Evolutionary conservation across 805 yeast genomes (phyloP).

Genomic region (Wickerhamiella bombiphila): DNA sequence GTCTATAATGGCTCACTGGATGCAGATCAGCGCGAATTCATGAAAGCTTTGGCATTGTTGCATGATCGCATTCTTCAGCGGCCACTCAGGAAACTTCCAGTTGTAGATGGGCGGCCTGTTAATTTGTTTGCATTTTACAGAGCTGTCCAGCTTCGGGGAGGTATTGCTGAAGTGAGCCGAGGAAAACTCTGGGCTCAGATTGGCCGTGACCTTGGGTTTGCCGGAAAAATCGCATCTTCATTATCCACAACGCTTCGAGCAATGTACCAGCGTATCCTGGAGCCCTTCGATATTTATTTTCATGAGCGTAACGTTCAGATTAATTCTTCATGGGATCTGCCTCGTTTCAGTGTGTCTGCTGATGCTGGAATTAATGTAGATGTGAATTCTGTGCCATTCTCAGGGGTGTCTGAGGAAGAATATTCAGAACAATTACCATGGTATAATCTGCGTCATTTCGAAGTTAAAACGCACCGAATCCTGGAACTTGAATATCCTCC

Average conservation of each 20-base stretch:
- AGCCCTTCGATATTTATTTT: constrained; percentile 1
- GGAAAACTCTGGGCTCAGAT: constrained; percentile 70
- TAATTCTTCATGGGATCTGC: constrained; percentile 1
- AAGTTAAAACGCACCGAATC: neutral
- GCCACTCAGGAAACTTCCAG: constrained; percentile 36
- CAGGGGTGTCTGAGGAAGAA: no score
- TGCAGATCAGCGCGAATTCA: constrained; percentile 24
- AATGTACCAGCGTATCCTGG: constrained; percentile 37
- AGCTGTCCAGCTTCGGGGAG: constrained; percentile 52
- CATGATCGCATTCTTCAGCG: constrained; percentile 27
- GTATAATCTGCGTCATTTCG: constrained; percentile 1
- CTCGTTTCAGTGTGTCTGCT: constrained; percentile 55
- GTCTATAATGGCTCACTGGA: constrained; percentile 31
- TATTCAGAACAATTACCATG: no score
- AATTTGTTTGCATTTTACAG: constrained; percentile 47
- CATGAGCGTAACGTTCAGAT: constrained; percentile 11
- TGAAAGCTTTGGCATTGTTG: constrained; percentile 35
- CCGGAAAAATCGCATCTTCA: constrained; percentile 57
- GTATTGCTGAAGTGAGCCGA: constrained; percentile 45
- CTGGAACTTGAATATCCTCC: neutral
- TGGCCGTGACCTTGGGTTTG: constrained; percentile 66
- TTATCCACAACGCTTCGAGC: constrained; percentile 51
- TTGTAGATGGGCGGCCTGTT: constrained; percentile 49
- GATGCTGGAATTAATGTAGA: constrained; percentile 53
- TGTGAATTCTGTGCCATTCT: constrained; percentile 49